Evolutionary conservation across 768 basidiomycete species (phyloP), one percentile per base, ranked within the genome.

Genomic region (Termitomyces sp.): DNA sequence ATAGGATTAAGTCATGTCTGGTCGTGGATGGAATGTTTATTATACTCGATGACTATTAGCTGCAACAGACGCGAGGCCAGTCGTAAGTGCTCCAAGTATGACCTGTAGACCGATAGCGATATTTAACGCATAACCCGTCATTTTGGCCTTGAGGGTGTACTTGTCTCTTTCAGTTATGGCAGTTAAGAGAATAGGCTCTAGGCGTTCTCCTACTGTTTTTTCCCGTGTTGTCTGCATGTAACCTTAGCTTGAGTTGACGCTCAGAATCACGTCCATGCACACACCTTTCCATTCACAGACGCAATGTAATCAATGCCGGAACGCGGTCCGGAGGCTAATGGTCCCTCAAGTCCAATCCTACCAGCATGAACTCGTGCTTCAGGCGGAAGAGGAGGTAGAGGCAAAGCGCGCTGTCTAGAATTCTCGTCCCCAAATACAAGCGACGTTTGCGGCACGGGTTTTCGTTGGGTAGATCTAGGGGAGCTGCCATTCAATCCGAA

Each of bases 41-140:
- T 75, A 54, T 51, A 77, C 82, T 72, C 77, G 73, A 8, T 58
- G 71, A 7, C 75, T 78, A 20, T 61, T 69, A 14, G 50, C 35
- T 7, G 74, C 68, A 3, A 77, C 72, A 6, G 84, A 83, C 0
- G 86, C 77, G 16, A 88, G 60, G 0, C 82, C 87, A 0, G 87
- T 89, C 6, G 85, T 88, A 30, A 90, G 70, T 2, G 87, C 79
- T 6, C 86, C 87, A 30, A 89, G 69, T 0, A 85, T 40, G 4
- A 89, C 82, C 65, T 89, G 88, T 38, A 86, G 54, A 13, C 76
- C 79, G 45, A 88, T 88, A 0, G 86, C 85, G 13, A 73, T 56
- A 59, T 81, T 78, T 30, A 75, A 64, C 6, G 69, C 53, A 40
- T 62, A 77, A 6, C 71, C 75, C 18, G 73, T 75, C 54, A 72